Evolutionary conservation across 768 basidiomycete species (phyloP), one percentile per base, ranked within the genome.

Genomic region (Xerocomus brunneocitrinus): DNA sequence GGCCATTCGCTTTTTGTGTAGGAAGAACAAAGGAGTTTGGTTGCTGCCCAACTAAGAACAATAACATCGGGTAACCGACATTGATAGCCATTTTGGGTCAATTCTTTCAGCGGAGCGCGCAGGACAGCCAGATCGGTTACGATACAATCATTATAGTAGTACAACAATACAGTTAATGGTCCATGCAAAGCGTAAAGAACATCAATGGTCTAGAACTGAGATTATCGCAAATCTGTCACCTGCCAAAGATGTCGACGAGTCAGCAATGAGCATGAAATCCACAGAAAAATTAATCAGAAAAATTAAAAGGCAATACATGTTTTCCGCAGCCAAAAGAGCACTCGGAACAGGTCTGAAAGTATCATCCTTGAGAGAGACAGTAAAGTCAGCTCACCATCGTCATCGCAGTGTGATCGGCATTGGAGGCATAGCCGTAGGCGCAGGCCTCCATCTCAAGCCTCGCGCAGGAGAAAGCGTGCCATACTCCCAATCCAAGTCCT

Each of bases 331-430:
- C 65, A 63, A 63, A 43, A 28, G 40, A 41, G 28, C 59, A 72
- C 68, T 89, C 83, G 74, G 87, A 82, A 89, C 85, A 88, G 85
- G 86, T 87, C 85, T 88, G 83, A 80, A 73, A 50, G 67, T 80
- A 73, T 87, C 87, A 86, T 89, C 86, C 71, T 50, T 35, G 62
- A 62, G 54, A 50, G 38, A 43, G 31, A 41, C 8, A 50, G 49
- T 45, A 62, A 60, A 57, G 28, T 49, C 30, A 0, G 61, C 68
- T 67, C 53, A 71, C 67, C 56, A 40, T 19, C 22, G 53, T 68
- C 64, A 57, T 48, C 60, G 58, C 28, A 64, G 38, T 8, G 51
- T 57, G n/a, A 64, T 24, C 0, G 54, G 57, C 53, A 78, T 66
- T 1, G 85, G 81, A 2, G 85, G 86, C 68, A 83, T 73, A 7